phyloP scores from a whole-genome alignment of 306 rosid genomes.

The Quercus rubra region DNA sequence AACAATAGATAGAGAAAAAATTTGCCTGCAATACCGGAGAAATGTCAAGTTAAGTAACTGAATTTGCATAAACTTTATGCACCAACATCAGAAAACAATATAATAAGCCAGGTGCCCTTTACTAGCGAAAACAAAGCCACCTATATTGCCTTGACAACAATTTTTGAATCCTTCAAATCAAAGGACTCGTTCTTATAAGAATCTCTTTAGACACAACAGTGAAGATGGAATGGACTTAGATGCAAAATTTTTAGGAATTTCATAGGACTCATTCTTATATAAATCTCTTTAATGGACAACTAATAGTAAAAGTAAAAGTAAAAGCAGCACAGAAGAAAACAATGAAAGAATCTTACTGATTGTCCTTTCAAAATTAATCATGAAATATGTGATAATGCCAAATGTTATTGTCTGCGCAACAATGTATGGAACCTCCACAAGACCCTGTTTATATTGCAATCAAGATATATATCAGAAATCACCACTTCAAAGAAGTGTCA shows the following conservation, averaged over 20 bases:
- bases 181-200: too few relatives aligned
- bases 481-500: background rate
- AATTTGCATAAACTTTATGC: background rate
- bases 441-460: constrained; percentile 53
- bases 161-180: too few relatives aligned
- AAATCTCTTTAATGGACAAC: background rate
- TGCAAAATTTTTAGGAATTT: too few relatives aligned
- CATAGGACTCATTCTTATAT: too few relatives aligned
- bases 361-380: constrained; percentile 72
- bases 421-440: constrained; percentile 87
- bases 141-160: too few relatives aligned
- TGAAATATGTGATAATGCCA: constrained; percentile 74
- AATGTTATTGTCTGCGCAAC: constrained; percentile 63
- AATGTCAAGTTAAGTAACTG: background rate
- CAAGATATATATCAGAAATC: background rate
- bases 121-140: too few relatives aligned
- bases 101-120: background rate
- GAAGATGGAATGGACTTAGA: too few relatives aligned
- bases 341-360: constrained; percentile 29
- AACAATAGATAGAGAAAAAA: constrained; percentile 69
- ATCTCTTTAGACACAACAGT: too few relatives aligned
- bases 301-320: background rate
- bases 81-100: background rate
- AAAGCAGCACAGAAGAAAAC: background rate
- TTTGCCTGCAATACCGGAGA: constrained; percentile 52